Base-by-base conservation (phyloP, 768 basidiomycete genomes). In the Serpula lacrymans region DNA sequence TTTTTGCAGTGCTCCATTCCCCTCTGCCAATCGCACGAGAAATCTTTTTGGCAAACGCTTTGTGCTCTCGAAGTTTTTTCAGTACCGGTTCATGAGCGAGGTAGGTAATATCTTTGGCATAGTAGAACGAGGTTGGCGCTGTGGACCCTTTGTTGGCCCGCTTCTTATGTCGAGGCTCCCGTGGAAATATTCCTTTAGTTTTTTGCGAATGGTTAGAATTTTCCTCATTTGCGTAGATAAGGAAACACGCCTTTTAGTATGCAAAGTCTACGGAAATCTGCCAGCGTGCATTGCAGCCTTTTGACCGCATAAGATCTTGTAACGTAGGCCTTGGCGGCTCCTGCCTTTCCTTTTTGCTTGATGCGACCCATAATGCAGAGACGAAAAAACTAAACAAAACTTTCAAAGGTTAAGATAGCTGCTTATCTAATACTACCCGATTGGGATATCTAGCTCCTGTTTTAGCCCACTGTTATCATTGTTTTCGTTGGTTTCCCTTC, bases 121-220 rank as follows among this genome's bases (percentile, higher is more conserved):
- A 97, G 69, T 99, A 99, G 69, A 98, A 99, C 3, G 93, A 91
- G 1, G 96, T 92, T 4, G 94, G 93, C 0, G 91, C 94, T 38
- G 93, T 92, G 3, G 91, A 95, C 1, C 95, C 96, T 62, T 96
- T 98, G 70, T 98, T 98, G 26, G 95, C 96, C 48, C 82, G 80
- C 62, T 97, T 99, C 53, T 80, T 82, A 65, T 79, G 83, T 33
- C 82, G 80, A 18, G 96, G 96, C 62, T 99, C 96, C 40, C 95
- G 88, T 48, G 96, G 96, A 62, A 95, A 97, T 55, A 99, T 95
- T 10, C 95, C 94, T 97, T 42, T 16, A 34, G 37, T 28, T 37
- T 28, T 11, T 14, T 24, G 29, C 33, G 27, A 11, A n/a, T 24
- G 32, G 16, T 43, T 31, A 34, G n/a, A 33, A 31, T 31, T 26